phyloP scores from a whole-genome alignment of 345 rosid genomes.

The Mangifera indica region DNA sequence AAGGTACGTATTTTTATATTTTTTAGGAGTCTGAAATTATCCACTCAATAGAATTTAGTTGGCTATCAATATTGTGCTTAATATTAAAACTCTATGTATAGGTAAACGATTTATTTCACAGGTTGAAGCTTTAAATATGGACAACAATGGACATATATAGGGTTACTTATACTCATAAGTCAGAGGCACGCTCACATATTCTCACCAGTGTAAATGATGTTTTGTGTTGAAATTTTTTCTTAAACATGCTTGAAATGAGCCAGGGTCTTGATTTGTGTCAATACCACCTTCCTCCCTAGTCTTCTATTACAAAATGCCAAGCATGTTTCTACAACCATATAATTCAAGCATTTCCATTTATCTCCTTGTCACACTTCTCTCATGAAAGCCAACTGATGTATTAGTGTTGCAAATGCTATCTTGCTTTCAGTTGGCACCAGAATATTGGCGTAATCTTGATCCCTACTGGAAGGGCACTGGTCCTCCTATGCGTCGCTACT shows the following conservation, averaged over 20 bases:
- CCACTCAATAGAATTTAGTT: background rate
- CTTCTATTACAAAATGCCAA: background rate
- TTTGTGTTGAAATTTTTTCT: background rate
- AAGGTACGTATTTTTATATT: constrained; percentile 34
- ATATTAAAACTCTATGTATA: background rate
- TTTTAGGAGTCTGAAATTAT: background rate
- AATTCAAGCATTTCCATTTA: too few species aligned
- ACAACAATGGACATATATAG: too few species aligned
- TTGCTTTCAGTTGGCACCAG: constrained; percentile 46
- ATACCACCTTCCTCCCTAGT: background rate
- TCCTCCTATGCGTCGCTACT: constrained; percentile 53
- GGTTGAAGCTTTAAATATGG: background rate
- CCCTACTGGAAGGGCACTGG: constrained; percentile 54
- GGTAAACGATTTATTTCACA: too few species aligned
- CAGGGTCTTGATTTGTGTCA: background rate
- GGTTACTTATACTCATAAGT: background rate
- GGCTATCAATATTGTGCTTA: background rate
- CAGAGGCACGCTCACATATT: background rate
- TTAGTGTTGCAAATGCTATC: background rate
- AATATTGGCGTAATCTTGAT: constrained; percentile 62
- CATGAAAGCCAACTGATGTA: background rate
- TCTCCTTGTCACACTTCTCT: background rate
- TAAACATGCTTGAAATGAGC: background rate
- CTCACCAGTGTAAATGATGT: background rate
- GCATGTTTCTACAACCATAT: background rate